Evolutionary conservation across 345 rosid species (phyloP).

Genomic region (Erucastrum elatum): DNA sequence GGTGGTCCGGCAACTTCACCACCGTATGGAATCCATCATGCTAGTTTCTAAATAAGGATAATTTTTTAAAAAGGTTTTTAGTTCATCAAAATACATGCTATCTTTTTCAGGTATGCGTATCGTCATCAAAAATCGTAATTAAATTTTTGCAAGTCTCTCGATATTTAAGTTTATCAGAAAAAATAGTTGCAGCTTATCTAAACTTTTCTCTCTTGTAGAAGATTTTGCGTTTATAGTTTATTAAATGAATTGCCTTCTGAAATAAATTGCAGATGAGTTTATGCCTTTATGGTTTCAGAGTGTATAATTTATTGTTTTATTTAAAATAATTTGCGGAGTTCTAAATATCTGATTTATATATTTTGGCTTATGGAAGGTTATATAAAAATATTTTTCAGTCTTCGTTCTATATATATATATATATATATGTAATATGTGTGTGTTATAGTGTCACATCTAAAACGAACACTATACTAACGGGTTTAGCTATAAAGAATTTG

Average conservation of each 20-base stretch:
- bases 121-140: conserved; percentile 35
- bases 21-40: conserved; percentile 41
- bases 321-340: not conserved
- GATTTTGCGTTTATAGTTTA: conserved; percentile 35
- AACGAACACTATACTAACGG: conserved; percentile 7
- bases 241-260: conserved; percentile 19
- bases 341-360: not conserved
- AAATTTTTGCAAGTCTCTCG: conserved; percentile 24
- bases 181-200: conserved; percentile 35
- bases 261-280: not conserved
- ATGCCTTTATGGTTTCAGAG: conserved; percentile 14
- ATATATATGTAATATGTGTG: too few relatives aligned
- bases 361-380: not conserved
- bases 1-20: conserved; percentile 46
- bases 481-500: conserved; percentile 8
- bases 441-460: not conserved
- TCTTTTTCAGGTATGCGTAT: conserved; percentile 38
- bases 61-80: not conserved
- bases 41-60: conserved; percentile 25
- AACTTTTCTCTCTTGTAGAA: conserved; percentile 31
- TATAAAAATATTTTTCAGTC: conserved; percentile 18
- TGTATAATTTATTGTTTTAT: not conserved
- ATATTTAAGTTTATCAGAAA: not conserved
- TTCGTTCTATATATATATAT: not conserved
- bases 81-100: conserved; percentile 33